Conservation (phyloP, 768 basidiomycete genomes). For the Termitomyces sp. region DNA sequence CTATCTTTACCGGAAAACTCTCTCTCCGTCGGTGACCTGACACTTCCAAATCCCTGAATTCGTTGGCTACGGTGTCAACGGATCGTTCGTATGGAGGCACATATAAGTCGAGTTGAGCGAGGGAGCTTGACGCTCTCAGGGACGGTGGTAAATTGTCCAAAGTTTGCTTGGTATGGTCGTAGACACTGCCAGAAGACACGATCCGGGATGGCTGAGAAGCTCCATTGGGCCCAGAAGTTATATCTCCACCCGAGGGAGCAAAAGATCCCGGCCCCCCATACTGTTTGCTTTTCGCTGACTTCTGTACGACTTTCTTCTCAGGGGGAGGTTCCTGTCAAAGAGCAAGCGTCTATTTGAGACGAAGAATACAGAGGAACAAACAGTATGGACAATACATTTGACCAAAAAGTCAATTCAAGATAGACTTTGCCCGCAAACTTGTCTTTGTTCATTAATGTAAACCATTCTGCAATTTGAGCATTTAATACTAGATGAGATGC, state of each 20-base stretch:
- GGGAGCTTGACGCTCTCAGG: conserved; percentile 57
- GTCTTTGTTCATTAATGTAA: conserved; percentile 83
- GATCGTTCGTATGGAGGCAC: conserved; percentile 68
- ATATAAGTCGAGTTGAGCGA: conserved; percentile 65
- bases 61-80: conserved; percentile 55
- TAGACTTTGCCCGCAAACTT: conserved; percentile 96
- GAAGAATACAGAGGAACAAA: not conserved
- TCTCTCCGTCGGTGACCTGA: conserved; percentile 49
- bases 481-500: conserved; percentile 1
- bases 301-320: conserved; percentile 57
- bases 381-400: conserved; percentile 64
- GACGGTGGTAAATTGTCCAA: conserved; percentile 60
- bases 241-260: conserved; percentile 47
- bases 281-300: conserved; percentile 49
- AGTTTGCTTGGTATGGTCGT: conserved; percentile 34
- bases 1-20: conserved; percentile 50
- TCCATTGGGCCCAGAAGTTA: conserved; percentile 22
- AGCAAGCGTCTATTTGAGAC: not conserved
- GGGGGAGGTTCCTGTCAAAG: conserved; percentile 66
- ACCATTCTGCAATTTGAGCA: conserved; percentile 70
- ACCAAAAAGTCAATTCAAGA: conserved; percentile 96
- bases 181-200: conserved; percentile 28
- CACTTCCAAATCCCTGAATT: conserved; percentile 65
- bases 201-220: conserved; percentile 25
- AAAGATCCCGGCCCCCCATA: conserved; percentile 83